Conservation (phyloP, 345 rosid species). For the Mercurialis annua region DNA sequence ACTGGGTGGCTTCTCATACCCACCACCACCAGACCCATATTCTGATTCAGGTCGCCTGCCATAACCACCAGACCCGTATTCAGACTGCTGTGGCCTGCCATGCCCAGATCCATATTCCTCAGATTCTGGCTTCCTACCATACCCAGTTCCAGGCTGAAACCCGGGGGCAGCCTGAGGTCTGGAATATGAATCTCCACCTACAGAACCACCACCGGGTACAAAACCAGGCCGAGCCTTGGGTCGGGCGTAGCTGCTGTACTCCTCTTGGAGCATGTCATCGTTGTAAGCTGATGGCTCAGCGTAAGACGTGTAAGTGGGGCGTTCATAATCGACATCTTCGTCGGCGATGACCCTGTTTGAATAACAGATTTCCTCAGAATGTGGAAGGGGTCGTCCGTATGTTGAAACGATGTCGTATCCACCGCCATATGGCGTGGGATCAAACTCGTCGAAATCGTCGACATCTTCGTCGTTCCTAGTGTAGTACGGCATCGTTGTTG, state of each 20-base stretch:
- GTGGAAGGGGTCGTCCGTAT: constrained; percentile 78
- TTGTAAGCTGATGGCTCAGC: constrained; percentile 69
- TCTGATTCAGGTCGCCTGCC: constrained; percentile 22
- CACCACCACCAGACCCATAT: constrained; percentile 15
- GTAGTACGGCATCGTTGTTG: constrained; percentile 76
- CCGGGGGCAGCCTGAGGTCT: constrained; percentile 17
- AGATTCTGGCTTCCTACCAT: not conserved
- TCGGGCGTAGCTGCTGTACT: constrained; percentile 78
- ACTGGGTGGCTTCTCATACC: constrained; percentile 10
- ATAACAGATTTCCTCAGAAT: constrained; percentile 67
- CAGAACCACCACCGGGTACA: constrained; percentile 31
- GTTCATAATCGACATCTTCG: constrained; percentile 56
- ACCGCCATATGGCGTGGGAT: constrained; percentile 90
- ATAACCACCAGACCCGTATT: constrained; percentile 9
- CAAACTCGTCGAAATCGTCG: constrained; percentile 74
- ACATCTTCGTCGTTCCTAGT: constrained; percentile 46
- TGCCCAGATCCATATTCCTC: constrained; percentile 27
- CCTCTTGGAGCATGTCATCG: constrained; percentile 55
- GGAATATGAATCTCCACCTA: constrained; percentile 23
- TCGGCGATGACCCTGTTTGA: constrained; percentile 36
- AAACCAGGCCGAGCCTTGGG: constrained; percentile 69
- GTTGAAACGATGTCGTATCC: constrained; percentile 68
- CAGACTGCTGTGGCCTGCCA: constrained; percentile 16
- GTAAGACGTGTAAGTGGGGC: constrained; percentile 61
- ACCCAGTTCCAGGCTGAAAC: constrained; percentile 10